phyloP scores from a whole-genome alignment of 2,329 filamentous ascomycete genomes.

The Fusarium continuum region DNA sequence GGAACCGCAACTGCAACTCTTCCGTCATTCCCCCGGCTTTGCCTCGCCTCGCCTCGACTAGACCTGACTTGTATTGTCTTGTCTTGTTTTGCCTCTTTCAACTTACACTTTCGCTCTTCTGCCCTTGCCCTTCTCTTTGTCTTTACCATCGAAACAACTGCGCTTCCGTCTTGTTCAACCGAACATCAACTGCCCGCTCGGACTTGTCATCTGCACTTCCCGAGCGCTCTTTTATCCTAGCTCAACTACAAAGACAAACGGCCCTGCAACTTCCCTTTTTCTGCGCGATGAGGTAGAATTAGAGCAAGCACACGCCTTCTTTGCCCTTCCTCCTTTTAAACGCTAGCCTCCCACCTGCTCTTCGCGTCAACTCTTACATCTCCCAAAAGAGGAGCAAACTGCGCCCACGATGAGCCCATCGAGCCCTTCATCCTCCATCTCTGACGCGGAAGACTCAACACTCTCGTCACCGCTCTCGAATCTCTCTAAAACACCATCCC shows the following conservation, averaged over 20 bases:
- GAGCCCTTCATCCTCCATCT: constrained; percentile 44
- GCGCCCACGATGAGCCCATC: constrained; percentile 40
- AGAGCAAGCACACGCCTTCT: constrained; percentile 17
- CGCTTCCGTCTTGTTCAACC: neutral
- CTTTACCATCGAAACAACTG: constrained; percentile 2
- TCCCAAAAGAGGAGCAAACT: constrained; percentile 17
- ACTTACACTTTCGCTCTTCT: constrained; percentile 18
- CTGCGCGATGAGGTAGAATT: constrained; percentile 32
- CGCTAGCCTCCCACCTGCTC: constrained; percentile 13
- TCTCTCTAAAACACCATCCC: constrained; percentile 62
- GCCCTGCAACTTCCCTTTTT: constrained; percentile 8
- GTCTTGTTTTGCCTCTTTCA: constrained; percentile 28
- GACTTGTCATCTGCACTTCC: neutral
- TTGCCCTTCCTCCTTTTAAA: constrained; percentile 11
- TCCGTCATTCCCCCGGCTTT: constrained; percentile 28
- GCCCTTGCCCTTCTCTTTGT: constrained; percentile 10
- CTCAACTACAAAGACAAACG: constrained; percentile 10
- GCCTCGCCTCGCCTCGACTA: constrained; percentile 28
- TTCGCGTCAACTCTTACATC: constrained; percentile 1
- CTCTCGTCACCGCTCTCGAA: constrained; percentile 65
- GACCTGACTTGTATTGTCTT: too few species aligned
- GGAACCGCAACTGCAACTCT: constrained; percentile 35
- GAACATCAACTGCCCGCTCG: neutral
- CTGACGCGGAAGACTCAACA: constrained; percentile 50
- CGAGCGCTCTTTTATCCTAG: constrained; percentile 9